phyloP scores from a whole-genome alignment of 495 filamentous ascomycete genomes.

The Lasiosphaeris hirsuta region DNA sequence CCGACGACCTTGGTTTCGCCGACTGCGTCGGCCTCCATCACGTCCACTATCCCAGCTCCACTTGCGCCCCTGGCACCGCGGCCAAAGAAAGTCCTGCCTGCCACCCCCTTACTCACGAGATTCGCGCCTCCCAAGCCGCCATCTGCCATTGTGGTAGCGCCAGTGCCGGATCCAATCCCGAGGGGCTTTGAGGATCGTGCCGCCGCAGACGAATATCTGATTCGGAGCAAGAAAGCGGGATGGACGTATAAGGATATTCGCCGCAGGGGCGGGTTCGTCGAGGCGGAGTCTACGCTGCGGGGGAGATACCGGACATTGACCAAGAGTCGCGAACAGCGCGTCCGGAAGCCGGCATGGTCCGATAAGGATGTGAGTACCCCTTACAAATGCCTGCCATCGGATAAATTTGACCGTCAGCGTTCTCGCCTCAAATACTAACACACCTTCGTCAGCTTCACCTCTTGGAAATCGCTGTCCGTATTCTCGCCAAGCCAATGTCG shows the following conservation, averaged over 20 bases:
- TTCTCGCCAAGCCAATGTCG: constrained; percentile 22
- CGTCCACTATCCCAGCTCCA: too few relatives aligned
- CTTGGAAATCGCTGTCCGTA: constrained; percentile 46
- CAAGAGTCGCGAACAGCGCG: constrained; percentile 67
- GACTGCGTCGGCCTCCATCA: too few relatives aligned
- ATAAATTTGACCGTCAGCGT: not conserved
- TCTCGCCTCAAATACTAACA: not conserved
- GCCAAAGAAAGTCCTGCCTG: too few relatives aligned
- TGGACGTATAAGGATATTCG: constrained; percentile 81
- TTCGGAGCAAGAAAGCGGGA: constrained; percentile 60
- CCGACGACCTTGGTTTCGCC: too few relatives aligned
- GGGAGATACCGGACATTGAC: constrained; percentile 77
- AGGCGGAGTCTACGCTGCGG: constrained; percentile 84
- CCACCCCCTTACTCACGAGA: too few relatives aligned
- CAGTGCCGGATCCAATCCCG: not conserved
- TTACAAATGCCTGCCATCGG: not conserved
- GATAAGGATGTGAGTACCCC: constrained; percentile 65
- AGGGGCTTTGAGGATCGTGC: constrained; percentile 1
- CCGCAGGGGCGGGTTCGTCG: constrained; percentile 57
- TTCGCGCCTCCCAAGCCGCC: too few relatives aligned
- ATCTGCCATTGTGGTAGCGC: too few relatives aligned
- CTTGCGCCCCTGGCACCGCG: too few relatives aligned
- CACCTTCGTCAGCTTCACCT: constrained; percentile 39
- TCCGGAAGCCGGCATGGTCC: constrained; percentile 76
- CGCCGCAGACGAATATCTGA: constrained; percentile 59